Conservation (phyloP, 768 basidiomycete genomes). For the Leccinum aurantiacum region DNA sequence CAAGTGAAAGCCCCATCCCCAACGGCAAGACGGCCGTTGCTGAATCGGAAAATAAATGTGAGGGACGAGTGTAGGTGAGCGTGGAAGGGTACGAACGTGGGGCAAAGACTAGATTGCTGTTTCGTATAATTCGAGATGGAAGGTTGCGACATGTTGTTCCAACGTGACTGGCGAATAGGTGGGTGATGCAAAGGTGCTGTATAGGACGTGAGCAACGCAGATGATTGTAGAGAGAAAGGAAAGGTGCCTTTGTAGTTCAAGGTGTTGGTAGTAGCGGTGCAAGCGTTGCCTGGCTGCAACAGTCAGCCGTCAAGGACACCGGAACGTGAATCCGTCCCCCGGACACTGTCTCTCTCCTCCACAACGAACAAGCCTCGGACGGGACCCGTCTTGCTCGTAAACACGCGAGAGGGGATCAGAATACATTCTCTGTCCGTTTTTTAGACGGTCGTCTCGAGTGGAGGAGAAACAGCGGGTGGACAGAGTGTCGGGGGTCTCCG, state of each 20-base stretch:
- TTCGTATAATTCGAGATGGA: slow-evolving; percentile 70
- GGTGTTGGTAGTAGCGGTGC: slow-evolving; percentile 13
- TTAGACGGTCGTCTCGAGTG: background rate
- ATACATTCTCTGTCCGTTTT: too few relatives aligned
- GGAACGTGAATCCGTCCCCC: slow-evolving; percentile 15
- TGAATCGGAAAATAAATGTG: slow-evolving; percentile 30
- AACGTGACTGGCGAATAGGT: slow-evolving; percentile 56
- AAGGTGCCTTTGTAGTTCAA: slow-evolving; percentile 8
- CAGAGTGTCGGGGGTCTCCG: slow-evolving; percentile 22
- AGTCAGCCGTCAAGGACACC: background rate
- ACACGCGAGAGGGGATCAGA: background rate
- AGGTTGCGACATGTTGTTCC: slow-evolving; percentile 80
- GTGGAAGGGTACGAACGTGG: slow-evolving; percentile 60
- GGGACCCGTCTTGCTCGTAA: background rate
- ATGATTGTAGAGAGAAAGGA: background rate
- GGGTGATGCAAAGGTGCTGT: slow-evolving; percentile 10
- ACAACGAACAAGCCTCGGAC: background rate
- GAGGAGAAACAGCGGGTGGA: slow-evolving; percentile 12
- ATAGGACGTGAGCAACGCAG: background rate
- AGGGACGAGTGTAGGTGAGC: slow-evolving; percentile 7
- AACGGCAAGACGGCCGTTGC: slow-evolving; percentile 97
- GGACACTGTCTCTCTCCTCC: slow-evolving; percentile 8
- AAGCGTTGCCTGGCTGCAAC: slow-evolving; percentile 4
- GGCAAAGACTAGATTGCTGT: slow-evolving; percentile 90
- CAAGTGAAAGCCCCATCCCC: slow-evolving; percentile 90